Evolutionary conservation across 805 yeast genomes (phyloP).

Genomic region (Ogataea sp.): DNA sequence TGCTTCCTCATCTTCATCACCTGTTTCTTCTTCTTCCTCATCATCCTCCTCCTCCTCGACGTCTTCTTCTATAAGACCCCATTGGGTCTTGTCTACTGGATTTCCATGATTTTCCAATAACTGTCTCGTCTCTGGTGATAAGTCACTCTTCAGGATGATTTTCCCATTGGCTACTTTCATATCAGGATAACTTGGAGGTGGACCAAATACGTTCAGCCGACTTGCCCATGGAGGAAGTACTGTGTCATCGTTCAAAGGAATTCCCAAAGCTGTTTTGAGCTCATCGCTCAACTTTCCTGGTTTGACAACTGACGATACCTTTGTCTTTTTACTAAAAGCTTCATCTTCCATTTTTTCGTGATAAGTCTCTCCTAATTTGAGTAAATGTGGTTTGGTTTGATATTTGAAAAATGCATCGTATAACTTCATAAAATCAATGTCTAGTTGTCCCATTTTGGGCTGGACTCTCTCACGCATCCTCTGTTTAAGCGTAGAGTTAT

Average conservation of each 20-base stretch:
- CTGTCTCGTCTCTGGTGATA: constrained; percentile 20
- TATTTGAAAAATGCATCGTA: constrained; percentile 81
- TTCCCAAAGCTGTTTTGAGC: constrained; percentile 62
- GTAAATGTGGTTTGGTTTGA: constrained; percentile 66
- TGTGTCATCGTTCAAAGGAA: constrained; percentile 33
- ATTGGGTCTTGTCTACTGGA: constrained; percentile 18
- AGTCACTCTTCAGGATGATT: constrained; percentile 14
- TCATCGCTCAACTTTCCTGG: constrained; percentile 67
- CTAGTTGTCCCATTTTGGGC: constrained; percentile 80
- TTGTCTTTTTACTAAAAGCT: no score
- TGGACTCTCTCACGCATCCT: constrained; percentile 77
- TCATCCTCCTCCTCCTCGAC: constrained; percentile 26
- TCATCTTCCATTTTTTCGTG: constrained; percentile 56
- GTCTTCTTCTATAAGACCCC: constrained; percentile 26
- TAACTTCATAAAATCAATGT: constrained; percentile 74
- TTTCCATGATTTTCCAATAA: constrained; percentile 12
- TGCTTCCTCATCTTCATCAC: constrained; percentile 11
- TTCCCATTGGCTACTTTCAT: constrained; percentile 40
- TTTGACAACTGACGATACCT: constrained; percentile 18
- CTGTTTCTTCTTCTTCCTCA: constrained; percentile 21
- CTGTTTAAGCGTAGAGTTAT: constrained; percentile 57
- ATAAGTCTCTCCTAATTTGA: constrained; percentile 67
- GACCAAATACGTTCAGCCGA: constrained; percentile 61
- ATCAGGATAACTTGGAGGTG: constrained; percentile 76
- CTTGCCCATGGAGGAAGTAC: constrained; percentile 75